A percentile compares a stretch with the other conserved stretches of the same genome.
phyloP scores from a whole-genome alignment of 129 eudicot genomes.

The Kitagawia praeruptora region DNA sequence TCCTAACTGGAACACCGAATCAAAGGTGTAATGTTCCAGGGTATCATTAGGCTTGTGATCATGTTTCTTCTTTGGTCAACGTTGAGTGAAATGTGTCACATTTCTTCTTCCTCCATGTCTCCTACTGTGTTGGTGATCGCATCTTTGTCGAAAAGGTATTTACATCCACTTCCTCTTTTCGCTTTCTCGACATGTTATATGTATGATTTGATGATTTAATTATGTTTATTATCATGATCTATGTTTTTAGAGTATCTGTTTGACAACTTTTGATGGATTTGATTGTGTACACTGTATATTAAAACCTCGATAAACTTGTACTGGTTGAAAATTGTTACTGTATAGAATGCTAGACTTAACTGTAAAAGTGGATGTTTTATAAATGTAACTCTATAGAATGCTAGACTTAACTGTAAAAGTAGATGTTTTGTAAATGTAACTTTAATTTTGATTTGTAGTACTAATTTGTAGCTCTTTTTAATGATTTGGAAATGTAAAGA shows the following conservation, averaged over 20 bases:
- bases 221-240: not conserved
- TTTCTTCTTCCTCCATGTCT: conserved; percentile 5
- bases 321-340: not conserved
- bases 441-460: no score
- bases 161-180: not conserved
- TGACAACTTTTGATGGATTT: not conserved
- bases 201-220: not conserved
- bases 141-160: not conserved
- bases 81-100: not conserved
- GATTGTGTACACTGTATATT: not conserved
- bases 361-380: no score
- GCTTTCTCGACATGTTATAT: not conserved
- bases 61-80: not conserved
- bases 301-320: not conserved
- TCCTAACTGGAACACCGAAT: no score
- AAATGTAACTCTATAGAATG: no score
- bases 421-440: no score
- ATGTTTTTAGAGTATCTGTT: not conserved
- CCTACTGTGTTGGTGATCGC: not conserved
- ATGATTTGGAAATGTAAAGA: not conserved
- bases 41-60: not conserved
- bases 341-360: no score
- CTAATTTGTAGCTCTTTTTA: not conserved
- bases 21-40: not conserved
- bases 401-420: no score